Base-by-base conservation (phyloP, 2,329 filamentous ascomycete species). In the Fusarium penzigii region DNA sequence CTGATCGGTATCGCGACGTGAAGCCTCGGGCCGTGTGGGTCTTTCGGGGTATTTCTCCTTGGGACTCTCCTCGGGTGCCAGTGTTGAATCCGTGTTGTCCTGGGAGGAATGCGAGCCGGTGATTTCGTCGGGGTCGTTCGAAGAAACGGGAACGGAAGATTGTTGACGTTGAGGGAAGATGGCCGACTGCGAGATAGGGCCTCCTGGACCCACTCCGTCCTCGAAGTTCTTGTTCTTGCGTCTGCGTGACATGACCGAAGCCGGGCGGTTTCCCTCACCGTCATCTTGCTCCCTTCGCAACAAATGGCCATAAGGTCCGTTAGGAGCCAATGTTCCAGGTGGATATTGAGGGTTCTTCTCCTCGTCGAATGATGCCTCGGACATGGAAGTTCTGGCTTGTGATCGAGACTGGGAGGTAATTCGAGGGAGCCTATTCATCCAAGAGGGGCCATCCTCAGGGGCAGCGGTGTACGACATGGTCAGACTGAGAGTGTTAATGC, bases 391-490 rank as follows among this genome's bases (percentile, higher is more conserved):
- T 68, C 88, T 90, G 5, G 92, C 91, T 63, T 93, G 86, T 1
- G 94, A 97, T 59, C 90, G 88, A 34, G 84, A 87, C 53, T 79
- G 79, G 0, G 84, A 82, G 45, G 84, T 78, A 59, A 87, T 81
- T 68, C 87, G 72, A 6, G 94, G 94, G 41, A 99, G 78, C 48
- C 94, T 83, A 62, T 95, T 94, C 89, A 97, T 96, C 94, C 94
- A 99, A 2, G 86, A 86, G 3, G 92, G 89, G 0, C 92, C 90
- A 36, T 96, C 90, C 50, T 96, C 93, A 46, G 89, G 89, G 16
- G 87, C 92, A 55, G 88, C 85, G 1, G 94, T 99, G 75, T 97
- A 99, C 0, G 94, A 97, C 83, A 99, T 90, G 49, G 94, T 97
- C 55, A 99, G 80, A 1, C 90, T 92, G 61, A 99, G 75, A 0